A percentile compares a stretch with the other conserved stretches of the same genome.
phyloP scores from a whole-genome alignment of 306 rosid species.

The Fagus crenata region DNA sequence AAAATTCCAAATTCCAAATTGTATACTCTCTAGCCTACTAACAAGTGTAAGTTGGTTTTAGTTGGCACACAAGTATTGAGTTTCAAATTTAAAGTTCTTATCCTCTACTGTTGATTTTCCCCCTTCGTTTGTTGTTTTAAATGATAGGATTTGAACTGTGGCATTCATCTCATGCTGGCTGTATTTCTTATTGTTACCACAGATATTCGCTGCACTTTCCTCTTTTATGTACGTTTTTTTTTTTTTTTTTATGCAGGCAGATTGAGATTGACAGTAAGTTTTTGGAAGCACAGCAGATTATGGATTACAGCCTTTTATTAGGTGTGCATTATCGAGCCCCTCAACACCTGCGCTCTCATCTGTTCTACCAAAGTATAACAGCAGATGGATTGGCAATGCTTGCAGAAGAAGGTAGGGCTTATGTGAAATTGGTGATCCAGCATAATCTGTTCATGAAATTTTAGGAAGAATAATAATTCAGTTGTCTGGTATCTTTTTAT shows the following conservation, averaged over 20 bases:
- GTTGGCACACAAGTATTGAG: conserved; percentile 1
- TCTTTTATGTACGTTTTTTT: conserved; percentile 10
- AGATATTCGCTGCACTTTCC: conserved; percentile 13
- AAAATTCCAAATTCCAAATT: background rate
- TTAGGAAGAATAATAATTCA: background rate
- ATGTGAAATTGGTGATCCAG: conserved; percentile 2
- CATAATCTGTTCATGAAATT: conserved; percentile 19
- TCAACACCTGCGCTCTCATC: conserved; percentile 57
- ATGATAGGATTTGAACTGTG: background rate
- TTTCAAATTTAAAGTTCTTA: background rate
- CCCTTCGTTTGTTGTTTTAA: background rate
- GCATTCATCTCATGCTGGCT: background rate
- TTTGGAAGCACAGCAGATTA: conserved; percentile 83
- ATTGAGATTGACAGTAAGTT: conserved; percentile 89
- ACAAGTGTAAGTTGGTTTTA: conserved; percentile 6
- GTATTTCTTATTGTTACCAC: background rate
- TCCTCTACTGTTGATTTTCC: background rate
- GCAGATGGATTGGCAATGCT: conserved; percentile 79
- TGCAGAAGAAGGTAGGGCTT: conserved; percentile 83
- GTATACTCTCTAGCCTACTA: conserved; percentile 16
- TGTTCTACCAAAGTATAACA: conserved; percentile 40
- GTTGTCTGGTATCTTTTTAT: background rate
- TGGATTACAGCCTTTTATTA: conserved; percentile 96
- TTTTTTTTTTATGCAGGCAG: conserved; percentile 67
- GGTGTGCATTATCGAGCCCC: conserved; percentile 99